phyloP scores from a whole-genome alignment of 768 basidiomycete species.

The Tricholoma bakamatsutake region DNA sequence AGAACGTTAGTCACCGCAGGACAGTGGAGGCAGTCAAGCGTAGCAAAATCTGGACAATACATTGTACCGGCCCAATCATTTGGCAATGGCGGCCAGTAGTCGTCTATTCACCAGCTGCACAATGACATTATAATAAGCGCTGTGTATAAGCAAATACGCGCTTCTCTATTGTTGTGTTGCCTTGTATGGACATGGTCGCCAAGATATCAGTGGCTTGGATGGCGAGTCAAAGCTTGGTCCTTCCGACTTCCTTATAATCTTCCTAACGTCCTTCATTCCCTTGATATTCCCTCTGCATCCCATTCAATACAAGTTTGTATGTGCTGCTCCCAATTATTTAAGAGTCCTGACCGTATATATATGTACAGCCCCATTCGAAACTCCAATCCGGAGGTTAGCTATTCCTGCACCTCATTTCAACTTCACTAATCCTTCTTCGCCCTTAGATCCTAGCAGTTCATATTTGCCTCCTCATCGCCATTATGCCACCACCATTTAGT shows the following conservation, averaged over 20 bases:
- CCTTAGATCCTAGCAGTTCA: background rate
- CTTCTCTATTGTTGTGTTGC: background rate
- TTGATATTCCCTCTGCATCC: no score
- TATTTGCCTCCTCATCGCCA: background rate
- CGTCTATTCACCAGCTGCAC: no score
- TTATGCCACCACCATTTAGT: constrained; percentile 36
- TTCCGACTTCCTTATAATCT: background rate
- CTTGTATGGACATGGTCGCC: background rate
- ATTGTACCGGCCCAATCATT: no score
- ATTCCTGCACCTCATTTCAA: background rate
- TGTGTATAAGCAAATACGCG: no score
- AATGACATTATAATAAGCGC: no score
- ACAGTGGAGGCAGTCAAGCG: no score
- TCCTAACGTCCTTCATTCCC: background rate
- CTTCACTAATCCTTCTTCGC: background rate
- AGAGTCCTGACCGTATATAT: background rate
- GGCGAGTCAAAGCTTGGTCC: background rate
- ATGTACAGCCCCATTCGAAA: background rate
- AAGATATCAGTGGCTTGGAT: background rate
- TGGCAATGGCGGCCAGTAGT: no score
- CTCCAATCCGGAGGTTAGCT: background rate
- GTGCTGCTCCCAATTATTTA: background rate
- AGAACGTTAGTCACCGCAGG: no score
- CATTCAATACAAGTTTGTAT: background rate
- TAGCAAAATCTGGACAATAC: no score